Conservation (phyloP, 495 filamentous ascomycete species). For the Glonium stellatum region DNA sequence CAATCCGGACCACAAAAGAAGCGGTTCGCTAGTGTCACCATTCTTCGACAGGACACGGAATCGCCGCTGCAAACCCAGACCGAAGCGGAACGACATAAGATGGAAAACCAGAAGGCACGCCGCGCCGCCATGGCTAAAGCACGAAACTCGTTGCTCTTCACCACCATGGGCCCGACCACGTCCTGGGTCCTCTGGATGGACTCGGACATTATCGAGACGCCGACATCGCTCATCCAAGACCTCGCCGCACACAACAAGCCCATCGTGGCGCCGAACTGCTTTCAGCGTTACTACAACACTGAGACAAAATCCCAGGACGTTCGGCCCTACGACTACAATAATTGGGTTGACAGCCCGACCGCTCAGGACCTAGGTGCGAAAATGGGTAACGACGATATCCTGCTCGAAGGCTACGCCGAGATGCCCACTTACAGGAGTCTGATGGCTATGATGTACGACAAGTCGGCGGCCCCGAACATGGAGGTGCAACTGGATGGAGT, state of each 20-base stretch:
- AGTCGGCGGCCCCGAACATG: conserved; percentile 45
- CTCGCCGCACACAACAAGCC: conserved; percentile 79
- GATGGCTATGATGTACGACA: conserved; percentile 77
- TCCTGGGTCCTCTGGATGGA: conserved; percentile 98
- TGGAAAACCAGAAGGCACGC: conserved; percentile 77
- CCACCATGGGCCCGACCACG: conserved; percentile 88
- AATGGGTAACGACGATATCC: conserved; percentile 86
- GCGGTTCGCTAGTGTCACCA: conserved; percentile 85
- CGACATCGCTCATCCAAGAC: conserved; percentile 81
- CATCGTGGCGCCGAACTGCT: conserved; percentile 91
- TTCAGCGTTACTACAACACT: conserved; percentile 74
- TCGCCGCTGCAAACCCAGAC: conserved; percentile 70
- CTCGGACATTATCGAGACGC: conserved; percentile 85
- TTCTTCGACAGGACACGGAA: conserved; percentile 92
- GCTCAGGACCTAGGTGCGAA: conserved; percentile 65
- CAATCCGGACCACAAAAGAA: conserved; percentile 71
- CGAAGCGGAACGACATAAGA: conserved; percentile 83
- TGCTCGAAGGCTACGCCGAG: conserved; percentile 87
- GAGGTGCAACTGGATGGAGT: conserved; percentile 82
- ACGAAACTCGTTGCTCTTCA: conserved; percentile 89
- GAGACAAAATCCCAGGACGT: conserved; percentile 61
- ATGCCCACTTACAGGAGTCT: conserved; percentile 84
- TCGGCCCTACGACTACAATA: conserved; percentile 94
- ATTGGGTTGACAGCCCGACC: conserved; percentile 79
- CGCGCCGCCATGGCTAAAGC: conserved; percentile 88